These are phyloP conservation scores for Penicillium sp. DNA, from an alignment of 2,329 filamentous ascomycete species.

Conservation along the genomic window DNA sequence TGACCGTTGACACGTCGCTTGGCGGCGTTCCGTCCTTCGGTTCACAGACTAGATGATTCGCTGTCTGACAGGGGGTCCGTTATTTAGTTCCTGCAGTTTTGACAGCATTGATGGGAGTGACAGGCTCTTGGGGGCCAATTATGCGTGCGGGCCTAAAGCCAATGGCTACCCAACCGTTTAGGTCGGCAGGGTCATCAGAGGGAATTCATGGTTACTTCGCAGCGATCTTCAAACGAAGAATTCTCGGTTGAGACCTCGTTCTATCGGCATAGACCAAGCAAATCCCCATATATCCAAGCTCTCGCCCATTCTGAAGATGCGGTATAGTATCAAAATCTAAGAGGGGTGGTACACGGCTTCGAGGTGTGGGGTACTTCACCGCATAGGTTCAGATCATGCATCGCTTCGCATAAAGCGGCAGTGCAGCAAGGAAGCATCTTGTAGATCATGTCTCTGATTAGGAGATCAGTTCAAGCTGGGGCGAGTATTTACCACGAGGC, in stretches of 20 bases:
- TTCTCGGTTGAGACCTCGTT: not conserved
- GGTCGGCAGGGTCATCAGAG: not conserved
- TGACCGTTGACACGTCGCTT: conserved; percentile 6
- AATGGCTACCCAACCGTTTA: not conserved
- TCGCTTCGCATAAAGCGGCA: not conserved
- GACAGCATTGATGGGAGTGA: not conserved
- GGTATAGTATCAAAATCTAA: not conserved
- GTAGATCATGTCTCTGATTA: not conserved
- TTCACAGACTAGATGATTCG: not conserved
- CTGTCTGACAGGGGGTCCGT: not conserved
- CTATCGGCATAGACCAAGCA: not conserved
- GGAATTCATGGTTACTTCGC: not conserved
- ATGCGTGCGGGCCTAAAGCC: not conserved
- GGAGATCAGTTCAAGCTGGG: not conserved
- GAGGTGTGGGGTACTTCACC: not conserved
- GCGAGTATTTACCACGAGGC: not conserved
- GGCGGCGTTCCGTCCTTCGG: not conserved
- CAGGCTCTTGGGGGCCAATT: not conserved
- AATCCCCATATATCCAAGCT: not conserved
- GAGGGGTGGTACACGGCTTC: not conserved
- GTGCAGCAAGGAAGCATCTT: not conserved
- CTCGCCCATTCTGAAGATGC: not conserved
- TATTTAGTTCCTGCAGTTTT: not conserved
- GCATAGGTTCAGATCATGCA: not conserved
- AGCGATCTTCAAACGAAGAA: not conserved